Percentiles rank a stretch among this genome's conserved stretches.
These are phyloP conservation scores for Cucurbitaria berberidis DNA, from an alignment of 2,329 filamentous ascomycete genomes.

Conservation along the genomic window DNA sequence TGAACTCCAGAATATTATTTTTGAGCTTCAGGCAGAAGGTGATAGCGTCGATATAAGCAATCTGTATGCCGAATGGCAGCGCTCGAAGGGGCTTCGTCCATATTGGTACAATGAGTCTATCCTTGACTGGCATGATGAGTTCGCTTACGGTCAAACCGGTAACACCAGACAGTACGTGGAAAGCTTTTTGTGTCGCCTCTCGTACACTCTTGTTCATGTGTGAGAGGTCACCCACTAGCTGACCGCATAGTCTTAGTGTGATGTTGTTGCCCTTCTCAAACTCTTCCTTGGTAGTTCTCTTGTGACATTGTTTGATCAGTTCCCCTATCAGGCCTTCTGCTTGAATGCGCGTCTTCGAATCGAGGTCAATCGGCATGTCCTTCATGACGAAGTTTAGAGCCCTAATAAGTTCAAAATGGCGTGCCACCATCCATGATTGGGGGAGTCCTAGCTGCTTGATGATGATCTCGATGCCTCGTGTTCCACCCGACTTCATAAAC, in stretches of 20 bases:
- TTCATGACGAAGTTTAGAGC: constrained; percentile 98
- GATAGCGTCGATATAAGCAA: constrained; percentile 97
- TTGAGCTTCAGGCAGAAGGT: constrained; percentile 93
- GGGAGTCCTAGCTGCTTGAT: constrained; percentile 85
- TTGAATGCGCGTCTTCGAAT: constrained; percentile 82
- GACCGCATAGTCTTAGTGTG: constrained; percentile 77
- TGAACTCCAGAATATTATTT: constrained; percentile 86
- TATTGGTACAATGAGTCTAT: constrained; percentile 86
- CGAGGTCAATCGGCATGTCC: constrained; percentile 93
- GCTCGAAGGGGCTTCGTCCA: constrained; percentile 94
- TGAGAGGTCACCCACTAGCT: constrained; percentile 85
- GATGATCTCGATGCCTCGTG: constrained; percentile 85
- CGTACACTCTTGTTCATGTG: constrained; percentile 97
- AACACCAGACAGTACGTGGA: constrained; percentile 81
- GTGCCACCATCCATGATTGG: constrained; percentile 79
- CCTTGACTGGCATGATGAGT: constrained; percentile 86
- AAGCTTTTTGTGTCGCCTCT: constrained; percentile 79
- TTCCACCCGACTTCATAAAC: constrained; percentile 96
- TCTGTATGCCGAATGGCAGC: constrained; percentile 91
- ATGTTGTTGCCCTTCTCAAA: constrained; percentile 69
- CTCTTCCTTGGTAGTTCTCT: constrained; percentile 80
- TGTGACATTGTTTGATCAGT: constrained; percentile 78
- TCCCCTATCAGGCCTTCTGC: constrained; percentile 84
- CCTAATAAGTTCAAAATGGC: constrained; percentile 85
- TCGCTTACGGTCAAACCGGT: constrained; percentile 83